Base-by-base conservation (phyloP, 305 asterid species). In the Galium porrigens region DNA sequence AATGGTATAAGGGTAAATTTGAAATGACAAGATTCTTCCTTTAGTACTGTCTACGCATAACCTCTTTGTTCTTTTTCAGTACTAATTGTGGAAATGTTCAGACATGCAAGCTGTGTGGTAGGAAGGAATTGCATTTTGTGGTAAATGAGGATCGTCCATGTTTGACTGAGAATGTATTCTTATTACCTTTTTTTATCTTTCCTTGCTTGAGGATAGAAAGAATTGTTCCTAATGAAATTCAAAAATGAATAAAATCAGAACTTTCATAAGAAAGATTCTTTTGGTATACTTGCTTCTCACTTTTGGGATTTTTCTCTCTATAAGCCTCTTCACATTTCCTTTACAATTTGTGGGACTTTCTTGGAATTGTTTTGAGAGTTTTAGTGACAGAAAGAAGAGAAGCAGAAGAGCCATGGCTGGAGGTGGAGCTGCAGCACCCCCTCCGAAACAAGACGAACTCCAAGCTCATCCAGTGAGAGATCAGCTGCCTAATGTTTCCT, bases 391-490 rank as follows among this genome's bases (percentile, higher is more conserved):
- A 52, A 17, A 71, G 22, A 37, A 63, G 52, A 49, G 71, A 56
- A 70, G 63, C 58, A 68, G 59, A 14, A 67, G 68, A 74, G 69
- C 1, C 33, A 87, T 85, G 91, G 88, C 89, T 5, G 91, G 86
- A 69, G 94, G 95, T 60, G 89, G 84, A 81, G 79, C 68, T 4
- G 72, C 81, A 34, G 83, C 89, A 44, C 90, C 22, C 22, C 22
- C 89, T 61, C 91, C 94, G 3, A 87, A 89, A 65, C 94, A 83
- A 69, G 97, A 87, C 30, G 94, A 85, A 63, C 69, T 82, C 36
- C 48, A 59, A 11, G 90, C 95, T 53, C 95, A 85, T 63, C 94
- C 94, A 52, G 94, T 83, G 63, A 86, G 78, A 78, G 96, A 89
- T 75, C 96, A 86, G 66, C 78, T 85, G 48, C 83, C 90, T 5